These are phyloP conservation scores for Stereum hirsutum DNA, from an alignment of 1,284 basidiomycete genomes.

Conservation along the genomic window DNA sequence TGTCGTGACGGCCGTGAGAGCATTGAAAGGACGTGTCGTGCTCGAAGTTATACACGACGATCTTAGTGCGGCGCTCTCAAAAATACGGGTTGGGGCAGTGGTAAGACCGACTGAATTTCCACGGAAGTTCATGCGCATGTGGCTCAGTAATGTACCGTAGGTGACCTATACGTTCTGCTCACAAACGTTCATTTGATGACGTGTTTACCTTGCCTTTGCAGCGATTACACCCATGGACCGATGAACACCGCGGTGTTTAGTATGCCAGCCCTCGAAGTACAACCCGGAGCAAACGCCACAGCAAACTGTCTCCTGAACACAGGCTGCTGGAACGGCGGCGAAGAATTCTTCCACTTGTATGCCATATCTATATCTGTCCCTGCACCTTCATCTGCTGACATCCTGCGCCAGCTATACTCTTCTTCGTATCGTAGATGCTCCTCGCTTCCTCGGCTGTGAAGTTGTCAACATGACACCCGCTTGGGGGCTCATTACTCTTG, in stretches of 20 bases:
- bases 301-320: conserved; percentile 24
- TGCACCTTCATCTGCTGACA: not conserved
- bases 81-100: conserved; percentile 17
- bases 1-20: conserved; percentile 11
- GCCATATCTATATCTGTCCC: not conserved
- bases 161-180: too few relatives aligned
- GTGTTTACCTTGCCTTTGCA: too few relatives aligned
- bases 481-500: conserved; percentile 1
- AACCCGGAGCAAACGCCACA: conserved; percentile 15
- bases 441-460: conserved; percentile 20
- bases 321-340: conserved; percentile 16
- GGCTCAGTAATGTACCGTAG: conserved; percentile 21
- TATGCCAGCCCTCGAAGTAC: conserved; percentile 16
- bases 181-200: too few relatives aligned
- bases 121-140: conserved; percentile 19
- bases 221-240: conserved; percentile 24
- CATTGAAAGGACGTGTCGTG: conserved; percentile 14
- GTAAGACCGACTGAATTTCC: conserved; percentile 18
- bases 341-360: conserved; percentile 21
- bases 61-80: conserved; percentile 17
- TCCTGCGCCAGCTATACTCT: conserved; percentile 20
- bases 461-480: conserved; percentile 9
- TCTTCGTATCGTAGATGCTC: conserved; percentile 16
- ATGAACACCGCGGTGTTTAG: conserved; percentile 20
- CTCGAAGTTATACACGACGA: conserved; percentile 16